A percentile compares a stretch with the other conserved stretches of the same genome.
Conservation (phyloP, 192 early-diverging fungal genomes). For the Podila clonocystis region DNA sequence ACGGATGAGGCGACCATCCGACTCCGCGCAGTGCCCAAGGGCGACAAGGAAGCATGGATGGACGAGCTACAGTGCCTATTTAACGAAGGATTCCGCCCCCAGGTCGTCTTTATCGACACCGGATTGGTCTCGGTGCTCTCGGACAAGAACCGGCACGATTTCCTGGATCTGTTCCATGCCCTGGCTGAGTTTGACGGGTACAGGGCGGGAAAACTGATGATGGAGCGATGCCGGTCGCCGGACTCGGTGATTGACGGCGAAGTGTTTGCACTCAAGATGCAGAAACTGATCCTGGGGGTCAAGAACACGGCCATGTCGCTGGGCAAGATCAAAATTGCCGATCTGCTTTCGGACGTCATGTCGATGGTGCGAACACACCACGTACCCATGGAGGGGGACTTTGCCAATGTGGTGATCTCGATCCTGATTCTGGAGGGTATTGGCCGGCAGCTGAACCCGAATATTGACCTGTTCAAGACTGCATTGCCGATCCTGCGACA, state of each 20-base stretch:
- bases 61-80: constrained; percentile 62
- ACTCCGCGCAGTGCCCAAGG: constrained; percentile 25
- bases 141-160: constrained; percentile 79
- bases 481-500: constrained; percentile 78
- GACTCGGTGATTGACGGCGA: constrained; percentile 76
- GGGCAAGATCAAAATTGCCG: constrained; percentile 81
- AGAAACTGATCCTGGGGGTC: constrained; percentile 76
- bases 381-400: constrained; percentile 94
- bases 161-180: constrained; percentile 91
- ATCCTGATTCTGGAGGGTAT: constrained; percentile 96
- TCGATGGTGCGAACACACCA: constrained; percentile 90
- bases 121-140: constrained; percentile 89
- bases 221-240: constrained; percentile 83
- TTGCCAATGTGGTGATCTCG: constrained; percentile 91
- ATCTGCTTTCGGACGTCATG: constrained; percentile 85
- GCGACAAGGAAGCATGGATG: constrained; percentile 56
- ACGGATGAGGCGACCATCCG: constrained; percentile 53
- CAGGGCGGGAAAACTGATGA: constrained; percentile 85
- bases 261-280: constrained; percentile 86
- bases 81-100: constrained; percentile 76
- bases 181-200: constrained; percentile 89
- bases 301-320: constrained; percentile 79
- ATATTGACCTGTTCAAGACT: constrained; percentile 89
- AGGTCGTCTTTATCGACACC: constrained; percentile 89
- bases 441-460: constrained; percentile 89